Base-by-base conservation (phyloP, 129 eudicot species). In the Flaveria bidentis region DNA sequence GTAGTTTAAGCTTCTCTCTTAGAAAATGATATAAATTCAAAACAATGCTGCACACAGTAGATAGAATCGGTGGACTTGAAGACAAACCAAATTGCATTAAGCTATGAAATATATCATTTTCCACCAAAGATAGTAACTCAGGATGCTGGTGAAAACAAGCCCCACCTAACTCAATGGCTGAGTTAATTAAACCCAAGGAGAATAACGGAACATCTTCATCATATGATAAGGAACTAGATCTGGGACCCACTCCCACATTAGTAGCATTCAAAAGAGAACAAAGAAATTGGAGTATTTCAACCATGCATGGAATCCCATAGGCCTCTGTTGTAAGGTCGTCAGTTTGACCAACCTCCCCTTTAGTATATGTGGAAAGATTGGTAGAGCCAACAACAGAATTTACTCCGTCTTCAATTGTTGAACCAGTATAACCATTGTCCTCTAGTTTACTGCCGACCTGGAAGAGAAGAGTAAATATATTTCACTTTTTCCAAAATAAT, bases 131-230 rank as follows among this genome's bases (percentile, higher is more conserved):
- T 36, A 90, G 73, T 57, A 90, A 81, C 72, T 83, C 82, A 44
- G 90, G 92, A 74, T 90, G 96, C 36, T 76, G 79, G 45, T 75
- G 83, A 74, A 90, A 73, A 82, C 82, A 81, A 51, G 88, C 61
- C 36, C 92, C 96, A 30, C 88, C 90, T 69, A 90, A 77, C 82
- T 90, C 96, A 42, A 90, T 82, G 28, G 92, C 92, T 3, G 88
- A 83, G 78, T 90, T 90, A 45, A 90, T 87, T 74, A 90, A 81
- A 53, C 96, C 90, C 81, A 90, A 75, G 58, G 96, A 87, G 75
- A 90, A 90, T 17, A 90, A 72, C 17, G 96, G 96, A 25, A 87
- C 92, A 63, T 90, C 96, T 79, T 90, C 96, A 74, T 90, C 90
- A 63, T 81, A 87, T 39, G 92, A 88, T 72, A 90, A 78, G 14